Conservation (phyloP, 2,329 filamentous ascomycete genomes). For the Juglanconis oblonga region DNA sequence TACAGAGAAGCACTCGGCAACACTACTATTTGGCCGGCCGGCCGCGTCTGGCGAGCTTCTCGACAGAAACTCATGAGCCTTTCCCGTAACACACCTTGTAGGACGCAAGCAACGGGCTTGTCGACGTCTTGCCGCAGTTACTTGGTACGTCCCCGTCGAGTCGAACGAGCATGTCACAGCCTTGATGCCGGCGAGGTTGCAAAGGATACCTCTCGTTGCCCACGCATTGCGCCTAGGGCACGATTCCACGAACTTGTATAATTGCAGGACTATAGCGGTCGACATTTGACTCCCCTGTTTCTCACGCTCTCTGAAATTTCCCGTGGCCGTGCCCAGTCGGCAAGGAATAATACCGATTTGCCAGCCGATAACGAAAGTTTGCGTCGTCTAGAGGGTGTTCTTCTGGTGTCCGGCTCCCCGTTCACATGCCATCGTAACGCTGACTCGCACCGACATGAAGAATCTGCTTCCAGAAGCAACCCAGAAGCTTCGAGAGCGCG, state of each 20-base stretch:
- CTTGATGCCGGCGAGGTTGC: not conserved
- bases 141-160: not conserved
- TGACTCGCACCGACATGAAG: not conserved
- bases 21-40: too few relatives aligned
- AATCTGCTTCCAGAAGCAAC: not conserved
- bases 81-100: not conserved
- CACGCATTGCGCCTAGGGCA: too few relatives aligned
- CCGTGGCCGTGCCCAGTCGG: not conserved
- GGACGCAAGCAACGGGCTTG: not conserved
- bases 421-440: not conserved
- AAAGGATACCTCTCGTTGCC: not conserved
- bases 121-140: not conserved
- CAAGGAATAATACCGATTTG: not conserved
- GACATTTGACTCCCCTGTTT: too few relatives aligned
- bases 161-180: not conserved
- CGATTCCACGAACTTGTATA: not conserved
- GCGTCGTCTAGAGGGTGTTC: not conserved
- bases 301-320: not conserved
- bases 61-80: not conserved
- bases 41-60: not conserved
- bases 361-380: not conserved
- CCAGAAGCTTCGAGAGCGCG: not conserved
- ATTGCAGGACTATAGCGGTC: not conserved
- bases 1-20: not conserved
- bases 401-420: not conserved